A percentile compares a stretch with the other conserved stretches of the same genome.
Conservation (phyloP, 257 asterid genomes). For the Forsythia suspensa region DNA sequence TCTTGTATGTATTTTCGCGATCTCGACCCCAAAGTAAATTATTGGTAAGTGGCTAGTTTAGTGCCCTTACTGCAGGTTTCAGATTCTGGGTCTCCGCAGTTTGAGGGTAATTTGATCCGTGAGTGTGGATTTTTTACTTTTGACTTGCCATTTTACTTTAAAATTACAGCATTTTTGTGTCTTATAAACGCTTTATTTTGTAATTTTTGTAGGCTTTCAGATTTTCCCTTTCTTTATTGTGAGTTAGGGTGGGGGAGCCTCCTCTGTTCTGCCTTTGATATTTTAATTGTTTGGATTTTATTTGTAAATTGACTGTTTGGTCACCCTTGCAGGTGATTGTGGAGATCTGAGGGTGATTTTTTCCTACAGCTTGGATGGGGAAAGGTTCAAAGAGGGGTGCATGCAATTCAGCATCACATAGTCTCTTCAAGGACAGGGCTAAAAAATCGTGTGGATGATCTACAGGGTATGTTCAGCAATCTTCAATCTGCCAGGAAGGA, state of each 20-base stretch:
- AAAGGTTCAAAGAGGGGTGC: slow-evolving; percentile 80
- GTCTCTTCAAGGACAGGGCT: slow-evolving; percentile 94
- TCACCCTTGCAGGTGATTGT: slow-evolving; percentile 36
- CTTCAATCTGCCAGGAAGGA: slow-evolving; percentile 92
- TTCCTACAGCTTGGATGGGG: slow-evolving; percentile 53
- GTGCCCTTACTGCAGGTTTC: neutral
- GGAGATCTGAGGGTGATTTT: slow-evolving; percentile 23
- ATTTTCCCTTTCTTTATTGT: neutral
- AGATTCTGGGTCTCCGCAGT: neutral
- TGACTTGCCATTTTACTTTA: neutral
- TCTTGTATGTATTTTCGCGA: slow-evolving; percentile 11
- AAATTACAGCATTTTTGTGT: neutral
- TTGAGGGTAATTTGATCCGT: neutral
- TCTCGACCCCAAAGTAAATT: slow-evolving; percentile 14
- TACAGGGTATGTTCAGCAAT: slow-evolving; percentile 84
- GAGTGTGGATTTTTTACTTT: neutral
- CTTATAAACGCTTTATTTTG: neutral
- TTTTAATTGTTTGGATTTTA: neutral
- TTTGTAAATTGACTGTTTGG: slow-evolving; percentile 11
- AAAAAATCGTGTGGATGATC: slow-evolving; percentile 91
- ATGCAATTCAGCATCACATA: slow-evolving; percentile 83
- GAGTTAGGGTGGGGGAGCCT: neutral
- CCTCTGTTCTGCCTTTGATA: neutral
- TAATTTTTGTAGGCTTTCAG: neutral
- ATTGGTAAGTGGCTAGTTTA: neutral